Evolutionary conservation across 805 yeast species (phyloP), one percentile per base, ranked within the genome.

Genomic region (Wickerhamiella allomyrinae): DNA sequence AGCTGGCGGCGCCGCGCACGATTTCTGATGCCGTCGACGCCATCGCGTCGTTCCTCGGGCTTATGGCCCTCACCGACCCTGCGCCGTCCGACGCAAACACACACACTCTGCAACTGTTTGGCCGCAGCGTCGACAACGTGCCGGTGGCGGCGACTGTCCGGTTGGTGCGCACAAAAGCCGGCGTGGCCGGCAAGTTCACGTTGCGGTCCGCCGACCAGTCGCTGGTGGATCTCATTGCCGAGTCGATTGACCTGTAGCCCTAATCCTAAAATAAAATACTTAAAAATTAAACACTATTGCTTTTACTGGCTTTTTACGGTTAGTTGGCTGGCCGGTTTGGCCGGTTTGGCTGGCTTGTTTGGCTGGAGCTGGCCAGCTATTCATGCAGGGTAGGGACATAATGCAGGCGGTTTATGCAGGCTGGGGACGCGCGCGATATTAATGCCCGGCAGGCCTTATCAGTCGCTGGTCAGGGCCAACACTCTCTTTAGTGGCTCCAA

Each of bases 81-180:
- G 83, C 82, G 19, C 70, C 74, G 29, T 61, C 64, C 42, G 69
- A 54, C 37, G 60, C 66, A 7, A 55, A 70, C 17, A 69, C 74
- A 37, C 96, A 87, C 58, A 67, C 74, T 10, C 69, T 91, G 64
- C 86, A 85, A 65, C 65, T 86, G 54, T 82, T 71, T 55, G 97
- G 95, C 57, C 81, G 80, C 65, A 76, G 83, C 52, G 60, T 66
- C 46, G 46, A 43, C 25, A 61, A 34, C 62, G 79, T 65, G 49
- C 65, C 61, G 49, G 64, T 67, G 39, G 70, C 63, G 36, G 69
- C 64, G 4, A 42, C 51, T 35, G 62, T 67, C 24, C 65, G 68
- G 43, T 61, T 72, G 48, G 73, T 67, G 24, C 57, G 58, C 51
- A 59, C 63, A 41, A 58, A 59, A 43, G 54, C 57, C 15, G 75